phyloP scores from a whole-genome alignment of 805 yeast genomes.

The Maudiozyma bulderi region DNA sequence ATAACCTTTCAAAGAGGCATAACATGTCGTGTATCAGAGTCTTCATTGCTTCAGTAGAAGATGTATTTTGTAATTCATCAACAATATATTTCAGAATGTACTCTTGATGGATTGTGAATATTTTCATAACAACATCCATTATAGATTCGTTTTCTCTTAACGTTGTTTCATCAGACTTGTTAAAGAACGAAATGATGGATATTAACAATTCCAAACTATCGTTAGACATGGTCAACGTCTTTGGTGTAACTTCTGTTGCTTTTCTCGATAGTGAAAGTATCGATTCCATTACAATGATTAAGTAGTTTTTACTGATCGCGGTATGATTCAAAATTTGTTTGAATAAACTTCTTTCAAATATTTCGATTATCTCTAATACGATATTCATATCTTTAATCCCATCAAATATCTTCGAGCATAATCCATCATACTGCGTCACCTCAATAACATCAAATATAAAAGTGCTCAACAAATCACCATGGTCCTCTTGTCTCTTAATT shows the following conservation, averaged over 20 bases:
- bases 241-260: slow-evolving; percentile 7
- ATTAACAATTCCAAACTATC: slow-evolving; percentile 9
- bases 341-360: slow-evolving; percentile 21
- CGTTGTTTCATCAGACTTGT: slow-evolving; percentile 6
- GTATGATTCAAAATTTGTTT: slow-evolving; percentile 8
- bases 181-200: slow-evolving; percentile 9
- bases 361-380: slow-evolving; percentile 10
- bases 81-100: slow-evolving; percentile 16
- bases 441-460: slow-evolving; percentile 18
- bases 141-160: slow-evolving; percentile 6
- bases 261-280: slow-evolving; percentile 17
- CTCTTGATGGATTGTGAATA: slow-evolving; percentile 24
- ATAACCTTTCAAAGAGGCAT: slow-evolving; percentile 18
- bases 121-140: slow-evolving; percentile 18
- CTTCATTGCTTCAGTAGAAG: background rate
- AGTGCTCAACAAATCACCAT: slow-evolving; percentile 2
- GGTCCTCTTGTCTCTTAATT: background rate
- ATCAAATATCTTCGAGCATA: slow-evolving; percentile 23
- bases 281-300: slow-evolving; percentile 16
- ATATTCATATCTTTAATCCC: slow-evolving; percentile 9
- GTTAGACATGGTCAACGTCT: background rate
- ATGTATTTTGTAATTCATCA: slow-evolving; percentile 6
- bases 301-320: slow-evolving; percentile 6
- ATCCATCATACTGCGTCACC: slow-evolving; percentile 15
- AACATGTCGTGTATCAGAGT: slow-evolving; percentile 13